phyloP scores from a whole-genome alignment of 2,329 filamentous ascomycete genomes.

The Akanthomyces muscarius region DNA sequence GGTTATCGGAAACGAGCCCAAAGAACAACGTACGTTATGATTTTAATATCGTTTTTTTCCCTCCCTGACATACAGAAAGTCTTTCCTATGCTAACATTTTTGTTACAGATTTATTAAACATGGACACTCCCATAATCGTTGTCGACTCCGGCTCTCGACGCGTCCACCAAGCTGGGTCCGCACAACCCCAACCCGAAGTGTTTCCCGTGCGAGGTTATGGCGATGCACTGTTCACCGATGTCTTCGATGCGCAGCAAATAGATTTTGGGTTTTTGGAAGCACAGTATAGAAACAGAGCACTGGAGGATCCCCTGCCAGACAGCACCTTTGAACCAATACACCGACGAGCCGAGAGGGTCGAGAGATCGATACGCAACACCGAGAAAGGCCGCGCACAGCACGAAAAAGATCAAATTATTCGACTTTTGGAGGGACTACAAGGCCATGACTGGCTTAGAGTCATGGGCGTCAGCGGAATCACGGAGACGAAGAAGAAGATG shows the following conservation, averaged over 20 bases:
- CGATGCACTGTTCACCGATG: constrained; percentile 52
- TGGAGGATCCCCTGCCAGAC: constrained; percentile 55
- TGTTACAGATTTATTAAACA: constrained; percentile 65
- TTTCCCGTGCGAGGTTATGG: constrained; percentile 49
- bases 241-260: constrained; percentile 53
- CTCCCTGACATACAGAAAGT: not conserved
- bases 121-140: constrained; percentile 70
- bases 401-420: constrained; percentile 61
- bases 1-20: constrained; percentile 79
- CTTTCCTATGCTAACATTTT: not conserved
- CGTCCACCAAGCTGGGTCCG: constrained; percentile 27
- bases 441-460: constrained; percentile 90
- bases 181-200: constrained; percentile 23
- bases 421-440: constrained; percentile 74
- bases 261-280: constrained; percentile 52
- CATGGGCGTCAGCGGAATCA: constrained; percentile 83
- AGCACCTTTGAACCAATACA: constrained; percentile 51
- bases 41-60: not conserved
- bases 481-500: constrained; percentile 78
- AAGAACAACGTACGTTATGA: constrained; percentile 59
- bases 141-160: constrained; percentile 48
- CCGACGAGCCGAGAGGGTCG: constrained; percentile 55
- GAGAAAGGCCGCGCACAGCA: constrained; percentile 63
- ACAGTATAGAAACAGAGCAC: constrained; percentile 40
- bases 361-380: constrained; percentile 59